Conservation (phyloP, 441 rosid genomes). For the Kokia cookei region DNA sequence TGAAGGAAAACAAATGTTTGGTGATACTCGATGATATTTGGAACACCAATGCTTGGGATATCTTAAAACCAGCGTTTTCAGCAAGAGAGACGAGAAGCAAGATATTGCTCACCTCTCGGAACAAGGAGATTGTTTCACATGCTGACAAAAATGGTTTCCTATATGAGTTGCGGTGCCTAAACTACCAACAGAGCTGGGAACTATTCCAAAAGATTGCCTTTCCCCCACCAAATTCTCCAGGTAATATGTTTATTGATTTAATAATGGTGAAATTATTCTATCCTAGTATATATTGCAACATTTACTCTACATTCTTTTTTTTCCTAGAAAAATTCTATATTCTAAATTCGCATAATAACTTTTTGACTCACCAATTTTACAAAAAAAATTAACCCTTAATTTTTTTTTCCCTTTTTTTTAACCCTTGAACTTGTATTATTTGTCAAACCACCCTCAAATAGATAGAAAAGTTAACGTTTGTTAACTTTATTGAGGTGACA, state of each 20-base stretch:
- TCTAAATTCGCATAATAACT: too few relatives aligned
- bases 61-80: constrained; percentile 9
- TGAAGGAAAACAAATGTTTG: constrained; percentile 18
- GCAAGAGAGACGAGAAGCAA: constrained; percentile 2
- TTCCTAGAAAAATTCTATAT: too few relatives aligned
- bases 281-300: too few relatives aligned
- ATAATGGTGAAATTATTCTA: too few relatives aligned
- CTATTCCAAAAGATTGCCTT: background rate
- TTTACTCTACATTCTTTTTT: too few relatives aligned
- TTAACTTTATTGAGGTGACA: too few relatives aligned
- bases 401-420: too few relatives aligned
- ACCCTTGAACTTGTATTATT: too few relatives aligned
- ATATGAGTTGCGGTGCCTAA: background rate
- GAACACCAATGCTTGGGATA: constrained; percentile 10
- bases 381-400: too few relatives aligned
- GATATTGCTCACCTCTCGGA: constrained; percentile 19
- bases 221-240: background rate
- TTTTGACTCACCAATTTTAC: too few relatives aligned
- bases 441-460: too few relatives aligned
- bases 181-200: background rate
- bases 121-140: constrained; percentile 8
- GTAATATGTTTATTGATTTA: background rate
- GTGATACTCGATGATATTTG: constrained; percentile 27
- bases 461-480: too few relatives aligned
- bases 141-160: background rate